A percentile compares a stretch with the other conserved stretches of the same genome.
Conservation (phyloP, 768 basidiomycete species). For the Omphalotus guepiniiformis region DNA sequence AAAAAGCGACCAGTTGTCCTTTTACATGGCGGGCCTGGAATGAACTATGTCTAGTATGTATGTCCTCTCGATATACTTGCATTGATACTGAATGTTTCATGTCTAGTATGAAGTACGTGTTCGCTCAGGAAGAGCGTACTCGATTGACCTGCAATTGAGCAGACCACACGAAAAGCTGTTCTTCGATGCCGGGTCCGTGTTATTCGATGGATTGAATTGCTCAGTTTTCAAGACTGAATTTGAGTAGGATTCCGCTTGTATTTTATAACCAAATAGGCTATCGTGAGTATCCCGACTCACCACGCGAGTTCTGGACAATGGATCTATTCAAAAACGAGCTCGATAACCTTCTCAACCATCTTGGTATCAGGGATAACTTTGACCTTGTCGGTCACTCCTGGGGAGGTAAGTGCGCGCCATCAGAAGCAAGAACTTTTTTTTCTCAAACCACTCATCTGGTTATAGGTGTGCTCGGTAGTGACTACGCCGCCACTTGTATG, state of each 20-base stretch:
- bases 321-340: conserved; percentile 51
- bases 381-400: conserved; percentile 51
- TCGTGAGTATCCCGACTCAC: conserved; percentile 49
- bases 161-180: not conserved
- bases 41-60: conserved; percentile 35
- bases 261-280: conserved; percentile 55
- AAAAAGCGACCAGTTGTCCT: conserved; percentile 42
- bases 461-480: not conserved
- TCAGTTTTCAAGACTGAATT: conserved; percentile 13
- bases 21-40: conserved; percentile 54
- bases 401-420: conserved; percentile 17
- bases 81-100: not conserved
- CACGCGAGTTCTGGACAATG: conserved; percentile 46
- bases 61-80: conserved; percentile 26
- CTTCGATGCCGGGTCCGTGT: not conserved
- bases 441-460: not conserved
- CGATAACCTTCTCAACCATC: conserved; percentile 38
- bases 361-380: conserved; percentile 40
- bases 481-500: not conserved
- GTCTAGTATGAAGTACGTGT: not conserved
- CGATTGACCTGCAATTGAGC: not conserved
- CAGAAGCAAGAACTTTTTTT: no score
- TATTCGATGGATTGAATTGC: not conserved
- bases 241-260: conserved; percentile 40
- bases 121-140: not conserved